Evolutionary conservation across 176 grass and related monocot species (phyloP).

Genomic region (Aegilops umbellulata): DNA sequence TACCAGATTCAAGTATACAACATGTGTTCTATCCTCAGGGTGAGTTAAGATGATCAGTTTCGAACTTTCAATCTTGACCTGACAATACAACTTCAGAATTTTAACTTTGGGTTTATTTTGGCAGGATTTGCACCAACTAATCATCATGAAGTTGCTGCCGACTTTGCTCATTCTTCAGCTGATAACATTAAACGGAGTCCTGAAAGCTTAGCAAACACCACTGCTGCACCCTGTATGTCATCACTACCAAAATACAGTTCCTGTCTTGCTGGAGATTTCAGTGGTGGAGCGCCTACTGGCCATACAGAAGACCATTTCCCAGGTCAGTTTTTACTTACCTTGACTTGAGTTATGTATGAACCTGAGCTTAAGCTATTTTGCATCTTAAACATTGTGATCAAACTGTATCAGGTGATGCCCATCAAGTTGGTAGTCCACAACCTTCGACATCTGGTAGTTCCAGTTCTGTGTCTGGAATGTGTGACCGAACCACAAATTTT

Average conservation of each 20-base stretch:
- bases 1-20: conserved; percentile 16
- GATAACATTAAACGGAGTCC: background rate
- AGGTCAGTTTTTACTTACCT: conserved; percentile 24
- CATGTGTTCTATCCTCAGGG: conserved; percentile 40
- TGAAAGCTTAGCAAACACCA: conserved; percentile 25
- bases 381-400: conserved; percentile 16
- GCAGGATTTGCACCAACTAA: conserved; percentile 46
- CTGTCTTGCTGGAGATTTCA: conserved; percentile 12
- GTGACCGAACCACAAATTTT: conserved; percentile 34
- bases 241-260: conserved; percentile 26
- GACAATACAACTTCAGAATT: background rate
- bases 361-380: background rate
- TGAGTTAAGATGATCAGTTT: conserved; percentile 35
- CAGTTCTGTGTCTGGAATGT: conserved; percentile 21
- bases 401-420: conserved; percentile 38
- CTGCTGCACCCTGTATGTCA: conserved; percentile 16
- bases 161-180: conserved; percentile 29
- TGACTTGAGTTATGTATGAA: conserved; percentile 10
- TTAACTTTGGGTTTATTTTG: conserved; percentile 27
- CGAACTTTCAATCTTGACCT: background rate
- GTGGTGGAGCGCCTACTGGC: conserved; percentile 13
- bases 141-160: conserved; percentile 24
- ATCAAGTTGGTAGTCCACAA: conserved; percentile 37
- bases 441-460: conserved; percentile 38
- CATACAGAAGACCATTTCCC: conserved; percentile 34